A percentile compares a stretch with the other conserved stretches of the same genome.
phyloP scores from a whole-genome alignment of 495 filamentous ascomycete species.

The Aspergillus heteromorphus region DNA sequence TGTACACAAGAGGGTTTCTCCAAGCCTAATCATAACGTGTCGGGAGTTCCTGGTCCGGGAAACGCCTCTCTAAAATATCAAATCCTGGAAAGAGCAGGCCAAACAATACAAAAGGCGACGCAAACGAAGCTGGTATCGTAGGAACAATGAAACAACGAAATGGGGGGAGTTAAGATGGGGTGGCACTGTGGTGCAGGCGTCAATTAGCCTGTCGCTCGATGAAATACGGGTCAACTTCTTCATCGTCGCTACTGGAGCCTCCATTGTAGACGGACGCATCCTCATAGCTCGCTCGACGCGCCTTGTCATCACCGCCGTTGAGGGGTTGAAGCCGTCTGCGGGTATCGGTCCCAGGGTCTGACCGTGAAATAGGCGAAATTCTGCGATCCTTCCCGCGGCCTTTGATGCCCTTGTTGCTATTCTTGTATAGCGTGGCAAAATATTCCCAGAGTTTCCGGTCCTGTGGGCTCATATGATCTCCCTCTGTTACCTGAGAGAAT shows the following conservation, averaged over 20 bases:
- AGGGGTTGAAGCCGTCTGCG: slow-evolving; percentile 18
- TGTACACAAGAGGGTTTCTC: background rate
- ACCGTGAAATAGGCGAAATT: slow-evolving; percentile 33
- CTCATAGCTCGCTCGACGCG: slow-evolving; percentile 26
- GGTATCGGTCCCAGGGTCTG: slow-evolving; percentile 7
- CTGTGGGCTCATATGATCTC: slow-evolving; percentile 54
- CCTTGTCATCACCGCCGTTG: slow-evolving; percentile 25
- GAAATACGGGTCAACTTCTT: slow-evolving; percentile 28
- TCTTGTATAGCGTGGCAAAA: slow-evolving; percentile 84
- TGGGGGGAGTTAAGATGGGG: background rate
- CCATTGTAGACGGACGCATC: slow-evolving; percentile 31
- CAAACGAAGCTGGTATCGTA: slow-evolving; percentile 18
- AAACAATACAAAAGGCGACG: background rate
- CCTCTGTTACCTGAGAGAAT: slow-evolving; percentile 61
- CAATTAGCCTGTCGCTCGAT: slow-evolving; percentile 23
- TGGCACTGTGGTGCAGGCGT: background rate
- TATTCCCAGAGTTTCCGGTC: slow-evolving; percentile 84
- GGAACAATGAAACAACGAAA: slow-evolving; percentile 9
- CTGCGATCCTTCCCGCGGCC: slow-evolving; percentile 79
- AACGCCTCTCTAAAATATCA: background rate
- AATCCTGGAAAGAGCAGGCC: background rate
- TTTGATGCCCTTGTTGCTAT: slow-evolving; percentile 91
- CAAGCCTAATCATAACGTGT: background rate
- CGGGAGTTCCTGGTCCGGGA: background rate
- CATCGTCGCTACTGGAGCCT: slow-evolving; percentile 32